These are phyloP conservation scores for Eutreptiella sp. DNA, from an alignment of 208 protist species.

Conservation along the genomic window DNA sequence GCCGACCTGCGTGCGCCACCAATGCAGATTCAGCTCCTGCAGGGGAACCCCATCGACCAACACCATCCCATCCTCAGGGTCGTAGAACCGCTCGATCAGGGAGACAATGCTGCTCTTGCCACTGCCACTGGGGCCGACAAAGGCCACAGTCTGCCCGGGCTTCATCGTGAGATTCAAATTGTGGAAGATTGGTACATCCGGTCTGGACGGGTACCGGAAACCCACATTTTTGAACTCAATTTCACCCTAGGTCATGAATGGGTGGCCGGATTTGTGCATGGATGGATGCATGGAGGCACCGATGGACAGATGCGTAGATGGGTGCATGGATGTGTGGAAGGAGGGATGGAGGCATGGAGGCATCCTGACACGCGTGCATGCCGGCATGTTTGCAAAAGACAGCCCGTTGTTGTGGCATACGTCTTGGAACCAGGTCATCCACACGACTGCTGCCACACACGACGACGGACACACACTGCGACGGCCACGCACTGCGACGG, in stretches of 20 bases:
- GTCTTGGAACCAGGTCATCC: no score
- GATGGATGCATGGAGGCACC: no score
- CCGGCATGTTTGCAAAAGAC: no score
- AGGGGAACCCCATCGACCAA: slow-evolving; percentile 60
- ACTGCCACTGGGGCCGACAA: slow-evolving; percentile 60
- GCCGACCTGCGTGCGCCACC: slow-evolving; percentile 56
- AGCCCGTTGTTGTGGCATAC: no score
- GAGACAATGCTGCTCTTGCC: slow-evolving; percentile 69
- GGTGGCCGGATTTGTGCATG: no score
- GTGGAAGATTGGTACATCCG: slow-evolving; percentile 53
- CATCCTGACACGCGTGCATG: no score
- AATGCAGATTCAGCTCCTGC: slow-evolving; percentile 42
- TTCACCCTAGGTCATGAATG: slow-evolving; percentile 16
- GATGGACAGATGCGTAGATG: no score
- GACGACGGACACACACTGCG: no score
- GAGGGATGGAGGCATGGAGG: no score
- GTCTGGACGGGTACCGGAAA: slow-evolving; percentile 67
- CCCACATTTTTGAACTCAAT: slow-evolving; percentile 58
- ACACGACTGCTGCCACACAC: no score
- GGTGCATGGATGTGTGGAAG: no score
- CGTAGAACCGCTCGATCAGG: slow-evolving; percentile 72
- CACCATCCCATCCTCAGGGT: slow-evolving; percentile 56
- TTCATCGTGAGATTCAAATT: slow-evolving; percentile 56
- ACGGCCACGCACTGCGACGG: no score
- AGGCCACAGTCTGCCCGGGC: slow-evolving; percentile 62